phyloP scores from a whole-genome alignment of 2,329 filamentous ascomycete genomes.

The Hypoxylon rubiginosum region DNA sequence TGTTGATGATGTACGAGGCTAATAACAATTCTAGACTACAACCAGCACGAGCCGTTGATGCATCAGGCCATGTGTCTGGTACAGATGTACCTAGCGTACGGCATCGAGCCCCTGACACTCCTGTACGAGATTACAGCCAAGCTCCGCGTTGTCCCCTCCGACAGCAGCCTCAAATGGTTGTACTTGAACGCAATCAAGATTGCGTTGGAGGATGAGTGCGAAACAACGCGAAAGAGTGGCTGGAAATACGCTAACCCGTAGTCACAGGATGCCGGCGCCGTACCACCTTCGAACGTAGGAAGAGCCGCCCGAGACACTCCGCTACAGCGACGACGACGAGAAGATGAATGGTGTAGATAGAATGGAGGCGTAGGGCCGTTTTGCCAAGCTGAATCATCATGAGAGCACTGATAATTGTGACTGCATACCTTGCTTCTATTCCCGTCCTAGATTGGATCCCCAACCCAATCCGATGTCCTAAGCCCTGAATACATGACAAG shows the following conservation, averaged over 20 bases:
- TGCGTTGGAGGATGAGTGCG: background rate
- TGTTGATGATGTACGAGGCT: background rate
- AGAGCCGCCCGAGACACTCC: background rate
- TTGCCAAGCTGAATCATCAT: background rate
- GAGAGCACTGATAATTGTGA: background rate
- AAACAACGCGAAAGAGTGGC: background rate
- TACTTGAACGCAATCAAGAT: background rate
- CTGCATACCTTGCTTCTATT: too few relatives aligned
- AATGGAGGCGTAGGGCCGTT: background rate
- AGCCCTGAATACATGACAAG: background rate
- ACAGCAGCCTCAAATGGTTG: background rate
- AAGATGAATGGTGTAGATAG: background rate
- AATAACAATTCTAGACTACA: background rate
- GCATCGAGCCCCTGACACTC: background rate
- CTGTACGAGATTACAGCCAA: background rate
- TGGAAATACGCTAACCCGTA: background rate
- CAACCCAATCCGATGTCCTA: background rate
- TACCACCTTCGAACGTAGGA: background rate
- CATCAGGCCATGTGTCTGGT: background rate
- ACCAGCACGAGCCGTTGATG: background rate
- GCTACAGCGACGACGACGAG: background rate
- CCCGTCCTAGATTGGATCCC: background rate
- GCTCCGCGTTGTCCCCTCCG: background rate
- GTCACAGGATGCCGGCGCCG: background rate
- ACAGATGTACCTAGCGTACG: background rate